Evolutionary conservation across 164 flowering plant genomes (phyloP).

Genomic region (Liriodendron chinense): DNA sequence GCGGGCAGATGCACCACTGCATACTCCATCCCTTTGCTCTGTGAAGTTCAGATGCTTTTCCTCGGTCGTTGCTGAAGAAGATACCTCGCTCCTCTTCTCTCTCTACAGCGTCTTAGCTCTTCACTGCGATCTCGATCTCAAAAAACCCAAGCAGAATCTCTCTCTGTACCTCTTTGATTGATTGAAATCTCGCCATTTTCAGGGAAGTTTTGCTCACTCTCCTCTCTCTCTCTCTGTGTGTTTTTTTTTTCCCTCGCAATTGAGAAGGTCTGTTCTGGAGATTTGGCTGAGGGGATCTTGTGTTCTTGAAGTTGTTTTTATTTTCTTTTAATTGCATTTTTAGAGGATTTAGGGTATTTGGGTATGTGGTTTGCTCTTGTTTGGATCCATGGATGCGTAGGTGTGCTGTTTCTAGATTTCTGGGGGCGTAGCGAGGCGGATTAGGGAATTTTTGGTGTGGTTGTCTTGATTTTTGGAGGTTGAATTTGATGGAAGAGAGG

Average conservation of each 20-base stretch:
- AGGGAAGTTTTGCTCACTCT: background rate
- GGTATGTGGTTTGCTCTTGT: constrained; percentile 50
- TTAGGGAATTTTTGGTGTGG: constrained; percentile 7
- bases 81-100: no score
- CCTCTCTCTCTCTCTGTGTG: no score
- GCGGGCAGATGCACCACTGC: no score
- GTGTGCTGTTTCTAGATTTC: constrained; percentile 44
- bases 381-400: constrained; percentile 50
- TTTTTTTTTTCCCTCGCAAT: no score
- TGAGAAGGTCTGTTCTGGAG: background rate
- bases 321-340: background rate
- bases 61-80: no score
- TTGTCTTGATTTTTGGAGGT: background rate
- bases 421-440: constrained; percentile 47
- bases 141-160: no score
- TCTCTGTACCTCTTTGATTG: no score
- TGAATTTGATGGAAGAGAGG: background rate
- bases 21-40: no score
- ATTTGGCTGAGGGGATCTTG: background rate
- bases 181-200: background rate
- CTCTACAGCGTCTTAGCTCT: no score
- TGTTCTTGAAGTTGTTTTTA: background rate
- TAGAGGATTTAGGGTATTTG: constrained; percentile 16
- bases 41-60: no score
- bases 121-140: no score